These are phyloP conservation scores for Alternaria conjuncta DNA, from an alignment of 2,329 filamentous ascomycete genomes.

Conservation along the genomic window DNA sequence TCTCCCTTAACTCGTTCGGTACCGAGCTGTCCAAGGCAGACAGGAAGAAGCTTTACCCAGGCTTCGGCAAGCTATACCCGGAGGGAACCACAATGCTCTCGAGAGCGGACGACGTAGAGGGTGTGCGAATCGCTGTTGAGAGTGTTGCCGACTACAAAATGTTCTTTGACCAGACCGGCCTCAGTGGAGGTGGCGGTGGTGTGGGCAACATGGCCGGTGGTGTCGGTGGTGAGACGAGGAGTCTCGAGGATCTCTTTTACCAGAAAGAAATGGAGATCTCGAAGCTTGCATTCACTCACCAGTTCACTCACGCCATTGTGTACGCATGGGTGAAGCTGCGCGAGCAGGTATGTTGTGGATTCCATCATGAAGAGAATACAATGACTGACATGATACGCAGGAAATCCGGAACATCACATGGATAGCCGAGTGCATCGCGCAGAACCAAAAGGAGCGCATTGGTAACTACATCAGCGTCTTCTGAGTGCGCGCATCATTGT, in stretches of 20 bases:
- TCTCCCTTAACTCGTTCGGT: constrained; percentile 97
- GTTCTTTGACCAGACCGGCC: constrained; percentile 91
- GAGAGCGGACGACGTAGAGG: constrained; percentile 91
- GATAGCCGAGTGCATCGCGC: constrained; percentile 99
- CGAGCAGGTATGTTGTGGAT: constrained; percentile 76
- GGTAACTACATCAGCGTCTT: constrained; percentile 99
- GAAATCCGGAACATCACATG: constrained; percentile 99
- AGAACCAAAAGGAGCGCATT: constrained; percentile 99
- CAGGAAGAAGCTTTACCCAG: constrained; percentile 94
- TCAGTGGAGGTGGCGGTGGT: constrained; percentile 74
- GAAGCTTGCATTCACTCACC: constrained; percentile 91
- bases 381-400: constrained; percentile 55
- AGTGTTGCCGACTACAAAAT: constrained; percentile 91
- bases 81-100: constrained; percentile 96
- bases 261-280: constrained; percentile 99
- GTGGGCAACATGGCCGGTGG: constrained; percentile 87
- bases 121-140: constrained; percentile 90
- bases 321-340: constrained; percentile 98
- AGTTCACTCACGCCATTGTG: constrained; percentile 93
- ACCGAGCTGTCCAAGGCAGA: constrained; percentile 94
- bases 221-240: constrained; percentile 80
- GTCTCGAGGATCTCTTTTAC: constrained; percentile 96
- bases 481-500: constrained; percentile 27
- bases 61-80: constrained; percentile 87
- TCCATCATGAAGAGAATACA: neutral